phyloP scores from a whole-genome alignment of 2,329 filamentous ascomycete genomes.

The Ophiostoma himal-ulmi region DNA sequence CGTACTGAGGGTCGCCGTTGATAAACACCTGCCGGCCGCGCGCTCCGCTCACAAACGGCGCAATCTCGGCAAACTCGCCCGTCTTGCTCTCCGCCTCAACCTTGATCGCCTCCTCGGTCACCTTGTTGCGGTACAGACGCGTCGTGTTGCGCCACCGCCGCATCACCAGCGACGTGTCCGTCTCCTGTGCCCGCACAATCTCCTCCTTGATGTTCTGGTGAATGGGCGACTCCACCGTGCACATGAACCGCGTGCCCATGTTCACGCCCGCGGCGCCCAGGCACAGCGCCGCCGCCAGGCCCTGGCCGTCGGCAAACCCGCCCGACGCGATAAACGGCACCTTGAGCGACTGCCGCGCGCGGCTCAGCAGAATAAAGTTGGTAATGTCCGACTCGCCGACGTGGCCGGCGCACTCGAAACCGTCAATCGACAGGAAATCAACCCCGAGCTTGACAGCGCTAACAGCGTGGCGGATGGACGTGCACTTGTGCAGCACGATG shows the following conservation, averaged over 20 bases:
- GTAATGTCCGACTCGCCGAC: slow-evolving; percentile 84
- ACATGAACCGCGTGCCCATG: slow-evolving; percentile 98
- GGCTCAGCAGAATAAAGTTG: slow-evolving; percentile 80
- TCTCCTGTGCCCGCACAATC: slow-evolving; percentile 84
- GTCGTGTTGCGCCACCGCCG: slow-evolving; percentile 90
- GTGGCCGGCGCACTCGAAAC: slow-evolving; percentile 92
- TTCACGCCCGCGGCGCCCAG: slow-evolving; percentile 92
- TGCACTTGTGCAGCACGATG: slow-evolving; percentile 94
- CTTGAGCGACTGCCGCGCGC: slow-evolving; percentile 74
- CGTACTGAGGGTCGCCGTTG: slow-evolving; percentile 84
- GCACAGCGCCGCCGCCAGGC: slow-evolving; percentile 81
- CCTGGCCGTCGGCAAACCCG: slow-evolving; percentile 91
- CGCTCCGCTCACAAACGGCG: slow-evolving; percentile 81
- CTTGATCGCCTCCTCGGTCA: slow-evolving; percentile 71
- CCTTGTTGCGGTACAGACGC: slow-evolving; percentile 84
- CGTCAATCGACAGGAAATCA: slow-evolving; percentile 94
- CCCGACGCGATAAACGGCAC: slow-evolving; percentile 94
- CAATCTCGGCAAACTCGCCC: slow-evolving; percentile 85
- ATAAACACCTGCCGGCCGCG: slow-evolving; percentile 85
- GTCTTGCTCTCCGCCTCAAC: slow-evolving; percentile 76
- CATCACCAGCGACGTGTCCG: slow-evolving; percentile 82
- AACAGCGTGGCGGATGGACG: slow-evolving; percentile 86
- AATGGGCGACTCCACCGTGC: slow-evolving; percentile 86
- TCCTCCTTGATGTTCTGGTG: slow-evolving; percentile 90
- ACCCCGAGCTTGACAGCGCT: slow-evolving; percentile 90